phyloP scores from a whole-genome alignment of 176 grass and related monocot genomes.

The Aegilops tauschii region DNA sequence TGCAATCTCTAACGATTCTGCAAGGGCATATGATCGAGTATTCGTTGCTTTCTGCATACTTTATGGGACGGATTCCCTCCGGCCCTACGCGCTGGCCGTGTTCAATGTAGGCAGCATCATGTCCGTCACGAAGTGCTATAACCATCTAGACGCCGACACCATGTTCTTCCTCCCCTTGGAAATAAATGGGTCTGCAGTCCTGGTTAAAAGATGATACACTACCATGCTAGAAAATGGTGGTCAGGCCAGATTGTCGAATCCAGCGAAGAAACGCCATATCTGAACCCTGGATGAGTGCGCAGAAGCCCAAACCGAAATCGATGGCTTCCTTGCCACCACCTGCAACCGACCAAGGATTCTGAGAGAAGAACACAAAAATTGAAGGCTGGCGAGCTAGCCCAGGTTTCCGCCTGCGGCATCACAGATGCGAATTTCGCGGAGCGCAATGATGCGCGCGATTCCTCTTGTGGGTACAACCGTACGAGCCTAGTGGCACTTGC shows the following conservation, averaged over 20 bases:
- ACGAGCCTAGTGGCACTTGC: not conserved
- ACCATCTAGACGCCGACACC: slow-evolving; percentile 33
- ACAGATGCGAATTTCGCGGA: not conserved
- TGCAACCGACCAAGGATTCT: not conserved
- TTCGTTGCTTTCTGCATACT: slow-evolving; percentile 42
- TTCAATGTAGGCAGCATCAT: slow-evolving; percentile 26
- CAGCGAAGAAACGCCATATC: not conserved
- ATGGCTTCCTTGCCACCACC: slow-evolving; percentile 1
- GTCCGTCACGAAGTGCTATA: slow-evolving; percentile 5
- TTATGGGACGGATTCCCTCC: slow-evolving; percentile 34
- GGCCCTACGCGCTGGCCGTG: not conserved
- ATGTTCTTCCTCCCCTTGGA: not conserved
- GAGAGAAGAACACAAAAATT: not conserved
- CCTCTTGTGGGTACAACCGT: not conserved
- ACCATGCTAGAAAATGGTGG: not conserved
- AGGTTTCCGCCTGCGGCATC: slow-evolving; percentile 2
- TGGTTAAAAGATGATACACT: not conserved
- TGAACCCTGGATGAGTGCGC: not conserved
- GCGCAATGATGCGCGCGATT: not conserved
- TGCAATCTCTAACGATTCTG: not conserved
- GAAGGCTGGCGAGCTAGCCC: not conserved
- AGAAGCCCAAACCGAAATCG: not conserved
- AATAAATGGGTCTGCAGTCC: not conserved
- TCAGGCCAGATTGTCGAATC: not conserved
- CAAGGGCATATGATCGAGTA: not conserved